Evolutionary conservation across 331 rosid genomes (phyloP).

Genomic region (Saraca asoca): DNA sequence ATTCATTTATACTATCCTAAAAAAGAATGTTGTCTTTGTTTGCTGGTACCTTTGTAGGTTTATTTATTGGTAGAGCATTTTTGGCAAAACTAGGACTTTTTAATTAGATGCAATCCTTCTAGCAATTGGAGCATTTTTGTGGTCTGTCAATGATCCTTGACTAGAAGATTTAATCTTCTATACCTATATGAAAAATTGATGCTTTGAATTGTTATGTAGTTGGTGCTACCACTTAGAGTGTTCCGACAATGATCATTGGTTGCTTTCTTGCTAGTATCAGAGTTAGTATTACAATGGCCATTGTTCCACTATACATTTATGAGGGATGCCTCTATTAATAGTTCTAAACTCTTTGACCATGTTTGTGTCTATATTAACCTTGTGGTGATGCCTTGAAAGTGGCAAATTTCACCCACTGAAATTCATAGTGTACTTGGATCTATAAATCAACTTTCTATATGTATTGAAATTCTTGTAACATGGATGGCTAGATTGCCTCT

Average conservation of each 20-base stretch:
- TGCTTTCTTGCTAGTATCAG: constrained; percentile 96
- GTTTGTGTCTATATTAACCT: constrained; percentile 11
- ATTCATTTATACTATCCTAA: no score
- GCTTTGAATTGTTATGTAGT: constrained; percentile 31
- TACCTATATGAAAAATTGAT: constrained; percentile 14
- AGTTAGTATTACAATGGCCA: constrained; percentile 86
- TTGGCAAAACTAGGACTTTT: constrained; percentile 86
- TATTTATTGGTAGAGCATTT: constrained; percentile 90
- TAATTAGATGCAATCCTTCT: constrained; percentile 90
- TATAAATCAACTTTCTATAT: constrained; percentile 87
- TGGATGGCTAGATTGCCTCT: constrained; percentile 91
- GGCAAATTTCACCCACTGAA: constrained; percentile 93
- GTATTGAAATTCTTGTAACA: constrained; percentile 88
- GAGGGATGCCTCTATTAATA: constrained; percentile 51
- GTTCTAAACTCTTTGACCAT: constrained; percentile 5
- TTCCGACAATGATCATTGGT: constrained; percentile 89
- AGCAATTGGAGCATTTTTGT: constrained; percentile 72
- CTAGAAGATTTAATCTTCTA: constrained; percentile 23
- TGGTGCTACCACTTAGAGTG: constrained; percentile 91
- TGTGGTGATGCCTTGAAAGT: constrained; percentile 15
- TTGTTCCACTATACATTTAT: constrained; percentile 92
- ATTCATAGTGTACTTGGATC: constrained; percentile 95
- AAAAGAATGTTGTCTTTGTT: constrained; percentile 5
- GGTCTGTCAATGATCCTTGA: constrained; percentile 50
- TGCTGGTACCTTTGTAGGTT: constrained; percentile 93